phyloP scores from a whole-genome alignment of 768 basidiomycete genomes.

The Candolleomyces aberdarensis region DNA sequence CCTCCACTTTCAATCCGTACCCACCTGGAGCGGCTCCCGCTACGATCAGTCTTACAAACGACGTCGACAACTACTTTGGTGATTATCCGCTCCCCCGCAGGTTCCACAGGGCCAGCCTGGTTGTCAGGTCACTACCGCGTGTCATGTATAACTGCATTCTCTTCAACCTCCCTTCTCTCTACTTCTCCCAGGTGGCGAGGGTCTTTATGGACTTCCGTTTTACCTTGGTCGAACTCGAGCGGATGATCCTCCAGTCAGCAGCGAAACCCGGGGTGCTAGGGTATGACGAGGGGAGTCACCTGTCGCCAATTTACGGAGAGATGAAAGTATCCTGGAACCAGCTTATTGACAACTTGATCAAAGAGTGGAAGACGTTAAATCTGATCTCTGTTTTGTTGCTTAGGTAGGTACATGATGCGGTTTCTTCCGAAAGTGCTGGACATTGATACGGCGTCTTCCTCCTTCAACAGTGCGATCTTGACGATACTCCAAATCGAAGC shows the following conservation, averaged over 20 bases:
- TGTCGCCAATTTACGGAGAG: constrained; percentile 16
- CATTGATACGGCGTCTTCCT: not conserved
- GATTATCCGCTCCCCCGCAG: too few relatives aligned
- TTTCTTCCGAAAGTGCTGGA: not conserved
- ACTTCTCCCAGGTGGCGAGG: constrained; percentile 65
- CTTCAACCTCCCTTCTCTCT: constrained; percentile 60
- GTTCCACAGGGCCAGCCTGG: too few relatives aligned
- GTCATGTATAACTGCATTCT: constrained; percentile 39
- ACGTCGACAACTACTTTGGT: too few relatives aligned
- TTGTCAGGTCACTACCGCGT: constrained; percentile 16
- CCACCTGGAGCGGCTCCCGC: too few relatives aligned
- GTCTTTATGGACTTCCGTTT: constrained; percentile 68
- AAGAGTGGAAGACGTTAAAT: constrained; percentile 36
- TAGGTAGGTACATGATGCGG: constrained; percentile 15
- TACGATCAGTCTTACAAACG: too few relatives aligned
- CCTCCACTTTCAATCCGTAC: too few relatives aligned
- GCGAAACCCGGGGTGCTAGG: not conserved
- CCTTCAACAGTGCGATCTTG: constrained; percentile 24
- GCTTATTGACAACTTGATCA: constrained; percentile 27
- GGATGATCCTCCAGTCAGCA: constrained; percentile 28
- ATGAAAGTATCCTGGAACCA: constrained; percentile 26
- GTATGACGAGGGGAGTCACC: not conserved
- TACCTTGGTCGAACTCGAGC: constrained; percentile 53
- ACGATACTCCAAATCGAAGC: constrained; percentile 28
- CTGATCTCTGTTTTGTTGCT: constrained; percentile 31